Base-by-base conservation (phyloP, 352 stramenopile species). In the Phytophthora palmivora region DNA sequence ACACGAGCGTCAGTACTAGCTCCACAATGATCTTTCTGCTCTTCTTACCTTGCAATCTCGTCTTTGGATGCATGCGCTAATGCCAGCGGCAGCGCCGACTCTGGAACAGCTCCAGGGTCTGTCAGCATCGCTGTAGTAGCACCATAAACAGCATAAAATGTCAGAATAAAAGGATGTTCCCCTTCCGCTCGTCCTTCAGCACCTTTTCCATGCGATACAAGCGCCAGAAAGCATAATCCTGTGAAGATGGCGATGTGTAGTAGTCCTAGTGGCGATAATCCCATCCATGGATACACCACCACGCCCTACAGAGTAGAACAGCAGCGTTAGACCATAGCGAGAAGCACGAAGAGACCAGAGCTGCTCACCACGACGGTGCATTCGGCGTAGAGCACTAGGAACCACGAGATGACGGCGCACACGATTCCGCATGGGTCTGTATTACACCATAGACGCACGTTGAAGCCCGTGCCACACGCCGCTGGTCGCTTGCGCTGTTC, bases 31-130 rank as follows among this genome's bases (percentile, higher is more conserved):
- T 45, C 12, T 18, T 11, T 51, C 30, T 24, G 7, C 18, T 28
- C 24, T 58, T 21, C 63, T 33, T 14, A 93, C 87, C 84, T 65
- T 16, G 69, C 42, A 22, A 93, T 78, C 39, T 96, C 85, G 41
- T 94, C 85, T 57, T 92, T 93, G 2, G 84, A 78, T 15, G 79
- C 79, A 49, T 93, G 74, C 16, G 84, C 78, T 19, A 95, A 68
- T 21, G 82, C 84, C 6, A 92, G 54, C 8, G 97, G 97, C 41
- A 95, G 73, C 2, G 97, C 97, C 60, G 97, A 91, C 33, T 96
- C 92, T 2, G 96, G 97, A 1, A 99, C 97, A 44, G 96, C 95
- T 33, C 98, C 98, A 6, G 98, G 98, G 75, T 99, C 95, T 14
- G 96, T 99, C 30, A 98, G 89, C 98, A 99, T 99, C 12, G 97